Conservation (phyloP, 176 grass and related monocot species). For the Zoysia japonica region DNA sequence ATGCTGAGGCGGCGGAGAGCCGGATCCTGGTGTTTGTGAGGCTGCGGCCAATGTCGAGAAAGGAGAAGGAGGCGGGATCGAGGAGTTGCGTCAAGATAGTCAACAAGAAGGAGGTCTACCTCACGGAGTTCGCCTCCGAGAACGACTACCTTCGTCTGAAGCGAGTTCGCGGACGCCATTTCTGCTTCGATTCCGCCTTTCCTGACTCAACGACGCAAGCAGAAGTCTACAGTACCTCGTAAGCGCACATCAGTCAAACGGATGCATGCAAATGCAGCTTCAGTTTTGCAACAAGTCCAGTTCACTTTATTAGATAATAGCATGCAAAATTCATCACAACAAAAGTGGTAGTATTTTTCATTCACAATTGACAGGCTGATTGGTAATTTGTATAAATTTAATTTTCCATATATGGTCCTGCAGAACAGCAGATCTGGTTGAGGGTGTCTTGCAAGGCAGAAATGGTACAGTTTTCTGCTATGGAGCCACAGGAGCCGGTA, state of each 20-base stretch:
- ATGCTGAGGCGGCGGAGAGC: conserved; percentile 44
- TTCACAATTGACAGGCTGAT: not conserved
- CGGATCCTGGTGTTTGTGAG: conserved; percentile 84
- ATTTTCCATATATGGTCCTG: conserved; percentile 31
- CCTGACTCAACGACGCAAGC: conserved; percentile 69
- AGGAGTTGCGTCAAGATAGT: conserved; percentile 86
- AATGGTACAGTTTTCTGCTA: conserved; percentile 99
- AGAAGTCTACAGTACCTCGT: conserved; percentile 87
- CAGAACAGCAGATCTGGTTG: conserved; percentile 87
- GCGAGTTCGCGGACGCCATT: conserved; percentile 78
- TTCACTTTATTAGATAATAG: not conserved
- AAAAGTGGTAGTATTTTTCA: not conserved
- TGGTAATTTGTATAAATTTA: not conserved
- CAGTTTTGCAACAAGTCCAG: not conserved
- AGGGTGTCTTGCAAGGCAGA: conserved; percentile 86
- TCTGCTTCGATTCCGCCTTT: conserved; percentile 91
- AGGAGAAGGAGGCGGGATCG: conserved; percentile 71
- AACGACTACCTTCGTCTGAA: conserved; percentile 87
- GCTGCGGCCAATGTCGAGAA: conserved; percentile 70
- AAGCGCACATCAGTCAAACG: conserved; percentile 30
- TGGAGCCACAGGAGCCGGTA: conserved; percentile 93
- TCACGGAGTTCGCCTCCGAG: conserved; percentile 81
- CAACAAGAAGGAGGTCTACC: conserved; percentile 83
- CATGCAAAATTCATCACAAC: conserved; percentile 12
- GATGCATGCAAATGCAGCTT: not conserved